Evolutionary conservation across 495 filamentous ascomycete species (phyloP).

Genomic region (Penicillium daleae): DNA sequence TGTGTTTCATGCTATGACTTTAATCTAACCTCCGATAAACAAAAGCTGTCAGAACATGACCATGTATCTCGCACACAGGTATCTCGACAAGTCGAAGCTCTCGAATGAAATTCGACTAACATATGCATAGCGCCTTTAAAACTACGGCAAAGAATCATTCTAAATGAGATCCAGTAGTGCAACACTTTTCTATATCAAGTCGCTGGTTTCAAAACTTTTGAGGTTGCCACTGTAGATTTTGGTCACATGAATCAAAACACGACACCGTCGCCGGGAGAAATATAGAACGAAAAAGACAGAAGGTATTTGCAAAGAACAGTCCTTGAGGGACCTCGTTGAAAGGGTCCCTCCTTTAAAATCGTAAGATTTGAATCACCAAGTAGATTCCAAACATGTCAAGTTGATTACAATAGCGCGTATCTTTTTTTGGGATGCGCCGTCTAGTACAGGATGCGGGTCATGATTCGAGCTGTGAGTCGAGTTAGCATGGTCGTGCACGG

Average conservation of each 20-base stretch:
- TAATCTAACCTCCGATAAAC: constrained; percentile 4
- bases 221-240: background rate
- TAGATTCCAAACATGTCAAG: constrained; percentile 22
- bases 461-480: constrained; percentile 66
- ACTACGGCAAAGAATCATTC: background rate
- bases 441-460: constrained; percentile 87
- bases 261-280: background rate
- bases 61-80: background rate
- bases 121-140: background rate
- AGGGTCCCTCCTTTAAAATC: constrained; percentile 15
- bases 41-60: constrained; percentile 3
- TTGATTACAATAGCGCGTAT: constrained; percentile 29
- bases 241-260: background rate
- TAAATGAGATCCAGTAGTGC: no score
- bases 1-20: constrained; percentile 20
- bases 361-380: constrained; percentile 5
- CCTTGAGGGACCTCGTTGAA: constrained; percentile 28
- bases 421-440: constrained; percentile 1
- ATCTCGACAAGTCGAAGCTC: no score
- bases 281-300: background rate
- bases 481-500: constrained; percentile 14
- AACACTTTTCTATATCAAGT: background rate
- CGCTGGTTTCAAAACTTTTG: background rate
- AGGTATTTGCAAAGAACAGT: constrained; percentile 11
- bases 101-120: background rate